Conservation (phyloP, 441 rosid species). For the Populus tomentosa region DNA sequence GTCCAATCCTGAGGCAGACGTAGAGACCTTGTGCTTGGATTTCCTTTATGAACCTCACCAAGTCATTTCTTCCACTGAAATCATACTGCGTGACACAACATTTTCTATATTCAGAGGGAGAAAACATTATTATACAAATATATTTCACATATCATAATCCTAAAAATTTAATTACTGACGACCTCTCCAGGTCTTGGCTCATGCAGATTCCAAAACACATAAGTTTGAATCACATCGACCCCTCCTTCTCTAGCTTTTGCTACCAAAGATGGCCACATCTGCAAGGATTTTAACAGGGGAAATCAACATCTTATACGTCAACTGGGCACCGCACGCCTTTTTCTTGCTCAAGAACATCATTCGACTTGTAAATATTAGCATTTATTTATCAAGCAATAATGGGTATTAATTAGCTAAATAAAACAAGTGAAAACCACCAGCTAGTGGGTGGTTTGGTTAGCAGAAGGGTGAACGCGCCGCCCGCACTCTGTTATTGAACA, state of each 20-base stretch:
- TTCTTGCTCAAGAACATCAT: neutral
- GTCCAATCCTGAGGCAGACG: slow-evolving; percentile 22
- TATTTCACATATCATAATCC: neutral
- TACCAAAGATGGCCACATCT: slow-evolving; percentile 89
- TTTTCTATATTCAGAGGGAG: neutral
- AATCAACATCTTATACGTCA: neutral
- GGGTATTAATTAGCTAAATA: too few relatives aligned
- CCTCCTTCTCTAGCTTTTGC: slow-evolving; percentile 85
- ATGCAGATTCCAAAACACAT: slow-evolving; percentile 87
- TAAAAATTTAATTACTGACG: slow-evolving; percentile 22
- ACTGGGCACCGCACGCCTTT: neutral
- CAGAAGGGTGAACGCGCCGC: neutral
- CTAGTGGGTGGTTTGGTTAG: neutral
- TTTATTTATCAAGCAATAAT: too few relatives aligned
- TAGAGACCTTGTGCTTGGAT: slow-evolving; percentile 77
- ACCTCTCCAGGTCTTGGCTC: slow-evolving; percentile 81
- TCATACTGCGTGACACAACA: slow-evolving; percentile 45
- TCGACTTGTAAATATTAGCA: too few relatives aligned
- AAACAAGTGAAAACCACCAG: neutral
- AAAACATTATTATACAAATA: neutral
- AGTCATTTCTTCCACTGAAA: slow-evolving; percentile 72
- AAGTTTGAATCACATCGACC: slow-evolving; percentile 76
- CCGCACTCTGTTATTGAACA: too few relatives aligned
- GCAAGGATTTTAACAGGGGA: neutral
- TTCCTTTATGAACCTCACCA: slow-evolving; percentile 73